Evolutionary conservation across 148 eudicot species (phyloP).

Genomic region (Chenopodium album): DNA sequence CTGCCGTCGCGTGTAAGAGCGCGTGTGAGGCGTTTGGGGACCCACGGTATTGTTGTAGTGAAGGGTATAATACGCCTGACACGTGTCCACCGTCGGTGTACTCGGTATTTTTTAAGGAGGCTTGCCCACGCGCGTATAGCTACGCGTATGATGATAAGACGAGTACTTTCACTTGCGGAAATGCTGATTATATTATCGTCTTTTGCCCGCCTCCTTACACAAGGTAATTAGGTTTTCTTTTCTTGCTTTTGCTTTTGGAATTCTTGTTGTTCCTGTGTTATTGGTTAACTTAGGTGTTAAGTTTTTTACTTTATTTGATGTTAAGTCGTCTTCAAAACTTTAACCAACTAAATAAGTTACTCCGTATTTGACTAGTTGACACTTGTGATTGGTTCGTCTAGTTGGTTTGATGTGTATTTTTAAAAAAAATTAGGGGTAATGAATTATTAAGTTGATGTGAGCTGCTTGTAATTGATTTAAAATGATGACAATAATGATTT

Average conservation of each 20-base stretch:
- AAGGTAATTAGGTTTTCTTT: slow-evolving; percentile 44
- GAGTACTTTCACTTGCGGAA: slow-evolving; percentile 83
- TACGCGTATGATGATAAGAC: slow-evolving; percentile 97
- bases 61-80: slow-evolving; percentile 68
- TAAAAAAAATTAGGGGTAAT: not conserved
- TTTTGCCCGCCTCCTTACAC: slow-evolving; percentile 92
- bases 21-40: slow-evolving; percentile 97
- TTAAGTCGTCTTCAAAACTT: too few relatives aligned
- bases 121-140: slow-evolving; percentile 90
- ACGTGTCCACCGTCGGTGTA: slow-evolving; percentile 76
- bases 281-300: too few relatives aligned
- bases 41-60: slow-evolving; percentile 86
- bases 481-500: not conserved
- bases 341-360: too few relatives aligned
- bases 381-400: too few relatives aligned
- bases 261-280: not conserved
- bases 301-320: too few relatives aligned
- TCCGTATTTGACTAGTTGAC: too few relatives aligned
- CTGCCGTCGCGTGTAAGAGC: slow-evolving; percentile 83
- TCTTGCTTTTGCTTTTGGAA: not conserved
- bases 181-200: slow-evolving; percentile 69
- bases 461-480: not conserved
- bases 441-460: not conserved
- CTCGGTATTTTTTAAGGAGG: slow-evolving; percentile 67
- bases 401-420: too few relatives aligned